A percentile compares a stretch with the other conserved stretches of the same genome.
phyloP scores from a whole-genome alignment of 306 rosid species.

The Comarum palustre region DNA sequence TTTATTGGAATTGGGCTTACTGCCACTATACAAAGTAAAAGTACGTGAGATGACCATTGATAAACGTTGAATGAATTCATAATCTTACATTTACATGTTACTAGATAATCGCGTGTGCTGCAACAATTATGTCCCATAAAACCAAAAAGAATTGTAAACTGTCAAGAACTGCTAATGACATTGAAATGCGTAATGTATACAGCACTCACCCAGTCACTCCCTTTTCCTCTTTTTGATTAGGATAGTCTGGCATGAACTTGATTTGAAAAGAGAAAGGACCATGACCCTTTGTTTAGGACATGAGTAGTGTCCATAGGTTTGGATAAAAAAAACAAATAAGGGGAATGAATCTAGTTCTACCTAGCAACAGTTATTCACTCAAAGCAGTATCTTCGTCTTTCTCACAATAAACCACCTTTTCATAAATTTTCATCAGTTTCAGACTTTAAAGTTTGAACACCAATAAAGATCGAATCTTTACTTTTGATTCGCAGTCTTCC shows the following conservation, averaged over 20 bases:
- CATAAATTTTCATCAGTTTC: not conserved
- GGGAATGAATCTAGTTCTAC: slow-evolving; percentile 8
- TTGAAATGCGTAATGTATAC: no score
- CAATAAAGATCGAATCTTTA: slow-evolving; percentile 9
- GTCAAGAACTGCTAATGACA: not conserved
- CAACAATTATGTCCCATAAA: no score
- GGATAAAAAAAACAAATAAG: not conserved
- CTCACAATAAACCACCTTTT: not conserved
- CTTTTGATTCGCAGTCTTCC: not conserved
- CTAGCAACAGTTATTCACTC: slow-evolving; percentile 11
- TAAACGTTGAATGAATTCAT: no score
- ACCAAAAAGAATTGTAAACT: no score
- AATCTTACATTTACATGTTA: no score
- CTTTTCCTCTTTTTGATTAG: not conserved
- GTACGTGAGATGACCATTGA: no score
- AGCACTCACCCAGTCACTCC: not conserved
- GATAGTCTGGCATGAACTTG: not conserved
- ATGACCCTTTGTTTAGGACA: not conserved
- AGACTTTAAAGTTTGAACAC: not conserved
- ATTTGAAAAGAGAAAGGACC: not conserved
- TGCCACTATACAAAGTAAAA: no score
- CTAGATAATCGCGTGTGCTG: no score
- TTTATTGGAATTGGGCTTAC: no score
- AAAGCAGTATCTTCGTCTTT: not conserved
- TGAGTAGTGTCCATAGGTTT: not conserved